These are phyloP conservation scores for Mortierella alpina DNA, from an alignment of 192 early-diverging fungal species.

Conservation along the genomic window DNA sequence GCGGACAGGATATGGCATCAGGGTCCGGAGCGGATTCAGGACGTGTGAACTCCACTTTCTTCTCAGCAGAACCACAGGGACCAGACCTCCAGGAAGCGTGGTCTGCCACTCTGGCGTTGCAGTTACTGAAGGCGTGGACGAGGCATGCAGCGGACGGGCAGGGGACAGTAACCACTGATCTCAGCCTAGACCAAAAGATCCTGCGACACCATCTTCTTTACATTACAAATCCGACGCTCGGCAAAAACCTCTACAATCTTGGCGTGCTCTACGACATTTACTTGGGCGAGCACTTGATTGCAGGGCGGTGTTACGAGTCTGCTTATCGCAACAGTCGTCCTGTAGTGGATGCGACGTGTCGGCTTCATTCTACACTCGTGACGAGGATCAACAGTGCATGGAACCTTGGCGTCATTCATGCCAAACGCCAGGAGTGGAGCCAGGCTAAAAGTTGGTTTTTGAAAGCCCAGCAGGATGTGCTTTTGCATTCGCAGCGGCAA, in stretches of 20 bases:
- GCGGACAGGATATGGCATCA: no score
- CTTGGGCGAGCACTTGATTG: slow-evolving; percentile 16
- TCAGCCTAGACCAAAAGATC: slow-evolving; percentile 14
- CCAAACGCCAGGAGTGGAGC: slow-evolving; percentile 23
- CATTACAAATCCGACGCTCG: slow-evolving; percentile 36
- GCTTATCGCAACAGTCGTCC: slow-evolving; percentile 23
- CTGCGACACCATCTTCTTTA: slow-evolving; percentile 34
- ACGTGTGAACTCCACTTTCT: background rate
- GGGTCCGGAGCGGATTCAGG: background rate
- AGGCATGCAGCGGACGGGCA: background rate
- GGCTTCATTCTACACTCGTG: background rate
- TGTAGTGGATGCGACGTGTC: no score
- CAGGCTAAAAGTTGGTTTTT: slow-evolving; percentile 32
- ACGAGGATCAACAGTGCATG: slow-evolving; percentile 49
- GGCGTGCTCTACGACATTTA: slow-evolving; percentile 38
- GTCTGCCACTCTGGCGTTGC: slow-evolving; percentile 15
- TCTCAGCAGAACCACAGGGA: background rate
- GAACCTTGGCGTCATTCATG: slow-evolving; percentile 36
- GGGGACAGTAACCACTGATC: background rate
- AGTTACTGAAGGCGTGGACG: slow-evolving; percentile 30
- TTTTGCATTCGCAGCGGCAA: slow-evolving; percentile 3
- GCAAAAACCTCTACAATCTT: slow-evolving; percentile 45
- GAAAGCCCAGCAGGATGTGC: slow-evolving; percentile 24
- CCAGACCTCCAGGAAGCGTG: slow-evolving; percentile 27
- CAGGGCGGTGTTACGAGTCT: slow-evolving; percentile 22